Evolutionary conservation across 345 rosid species (phyloP).

Genomic region (Eucalyptus dawsonii): DNA sequence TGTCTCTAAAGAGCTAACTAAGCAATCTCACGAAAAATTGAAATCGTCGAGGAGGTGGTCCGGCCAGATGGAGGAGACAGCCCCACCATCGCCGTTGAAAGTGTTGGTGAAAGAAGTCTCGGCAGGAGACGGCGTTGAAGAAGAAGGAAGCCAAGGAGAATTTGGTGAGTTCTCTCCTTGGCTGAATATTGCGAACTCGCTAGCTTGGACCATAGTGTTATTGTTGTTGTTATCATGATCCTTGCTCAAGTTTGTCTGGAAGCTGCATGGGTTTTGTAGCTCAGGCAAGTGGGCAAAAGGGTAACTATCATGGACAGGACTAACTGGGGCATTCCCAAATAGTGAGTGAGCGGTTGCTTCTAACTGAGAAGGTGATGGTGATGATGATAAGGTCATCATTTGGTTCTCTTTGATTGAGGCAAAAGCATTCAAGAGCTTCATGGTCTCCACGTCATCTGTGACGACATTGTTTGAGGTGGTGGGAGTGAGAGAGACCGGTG

Average conservation of each 20-base stretch:
- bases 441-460: constrained; percentile 16
- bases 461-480: background rate
- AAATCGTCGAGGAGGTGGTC: constrained; percentile 36
- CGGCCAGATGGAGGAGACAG: constrained; percentile 23
- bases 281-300: constrained; percentile 43
- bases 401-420: constrained; percentile 7
- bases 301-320: background rate
- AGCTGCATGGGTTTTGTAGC: constrained; percentile 20
- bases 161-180: constrained; percentile 9
- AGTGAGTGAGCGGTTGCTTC: background rate
- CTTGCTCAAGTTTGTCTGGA: constrained; percentile 3
- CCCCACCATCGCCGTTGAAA: constrained; percentile 9
- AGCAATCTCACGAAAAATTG: constrained; percentile 27
- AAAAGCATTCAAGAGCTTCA: constrained; percentile 19
- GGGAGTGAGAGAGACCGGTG: background rate
- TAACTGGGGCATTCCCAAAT: background rate
- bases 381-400: background rate
- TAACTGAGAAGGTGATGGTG: background rate
- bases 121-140: constrained; percentile 23
- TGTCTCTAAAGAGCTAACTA: background rate
- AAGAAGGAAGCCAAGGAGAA: constrained; percentile 23
- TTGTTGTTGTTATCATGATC: background rate
- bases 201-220: background rate
- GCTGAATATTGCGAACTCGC: constrained; percentile 4
- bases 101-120: background rate